These are phyloP conservation scores for Lathyrus oleraceus DNA, from an alignment of 306 rosid genomes.

Conservation along the genomic window DNA sequence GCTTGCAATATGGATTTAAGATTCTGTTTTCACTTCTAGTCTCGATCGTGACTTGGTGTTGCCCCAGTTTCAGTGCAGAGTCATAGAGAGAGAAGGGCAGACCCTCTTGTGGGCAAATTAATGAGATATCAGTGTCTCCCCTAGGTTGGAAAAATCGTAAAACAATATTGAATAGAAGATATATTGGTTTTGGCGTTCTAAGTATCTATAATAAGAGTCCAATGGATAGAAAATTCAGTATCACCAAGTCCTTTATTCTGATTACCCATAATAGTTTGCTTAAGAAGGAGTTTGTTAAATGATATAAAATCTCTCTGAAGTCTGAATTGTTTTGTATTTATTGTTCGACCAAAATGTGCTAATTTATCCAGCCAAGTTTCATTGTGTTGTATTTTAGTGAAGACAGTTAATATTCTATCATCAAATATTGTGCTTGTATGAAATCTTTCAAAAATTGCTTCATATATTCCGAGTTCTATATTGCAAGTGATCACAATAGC, in stretches of 20 bases:
- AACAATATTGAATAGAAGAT: not conserved
- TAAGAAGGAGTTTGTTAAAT: slow-evolving; percentile 3
- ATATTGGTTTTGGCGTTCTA: slow-evolving; percentile 2
- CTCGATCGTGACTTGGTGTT: slow-evolving; percentile 23
- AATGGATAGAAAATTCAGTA: slow-evolving; percentile 11
- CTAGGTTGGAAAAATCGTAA: slow-evolving; percentile 16
- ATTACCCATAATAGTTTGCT: slow-evolving; percentile 2
- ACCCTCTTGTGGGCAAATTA: slow-evolving; percentile 22
- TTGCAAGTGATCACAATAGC: not conserved
- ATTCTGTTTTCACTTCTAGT: slow-evolving; percentile 9
- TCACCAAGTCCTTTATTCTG: not conserved
- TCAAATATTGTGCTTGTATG: slow-evolving; percentile 2
- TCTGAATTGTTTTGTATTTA: not conserved
- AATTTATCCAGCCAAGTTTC: not conserved
- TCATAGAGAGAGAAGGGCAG: slow-evolving; percentile 6
- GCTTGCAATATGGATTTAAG: slow-evolving; percentile 17
- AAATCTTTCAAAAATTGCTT: slow-evolving; percentile 3
- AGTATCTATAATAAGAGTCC: slow-evolving; percentile 7
- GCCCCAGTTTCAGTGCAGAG: slow-evolving; percentile 3
- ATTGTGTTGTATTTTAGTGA: slow-evolving; percentile 17
- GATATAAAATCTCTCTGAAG: not conserved
- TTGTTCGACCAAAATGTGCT: slow-evolving; percentile 11
- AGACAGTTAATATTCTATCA: not conserved
- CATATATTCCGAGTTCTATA: not conserved
- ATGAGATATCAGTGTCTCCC: slow-evolving; percentile 20